Evolutionary conservation across 139 green algal genomes (phyloP).

Genomic region (Trebouxia sp.): DNA sequence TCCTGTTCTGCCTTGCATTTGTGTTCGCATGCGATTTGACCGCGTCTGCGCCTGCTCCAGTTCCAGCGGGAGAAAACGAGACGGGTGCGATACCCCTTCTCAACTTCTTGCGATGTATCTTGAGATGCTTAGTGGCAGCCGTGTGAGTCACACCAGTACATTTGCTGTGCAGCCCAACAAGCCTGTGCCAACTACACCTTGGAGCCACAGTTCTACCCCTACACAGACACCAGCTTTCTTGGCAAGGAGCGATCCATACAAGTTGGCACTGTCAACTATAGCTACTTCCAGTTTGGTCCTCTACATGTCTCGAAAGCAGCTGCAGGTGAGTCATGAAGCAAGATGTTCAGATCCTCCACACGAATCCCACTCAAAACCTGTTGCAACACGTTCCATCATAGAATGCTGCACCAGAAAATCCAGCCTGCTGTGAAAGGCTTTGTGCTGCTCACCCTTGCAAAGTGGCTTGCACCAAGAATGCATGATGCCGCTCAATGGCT

Average conservation of each 20-base stretch:
- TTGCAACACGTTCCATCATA: too few species aligned
- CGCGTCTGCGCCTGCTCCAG: not conserved
- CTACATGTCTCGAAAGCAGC: not conserved
- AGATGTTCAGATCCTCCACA: not conserved
- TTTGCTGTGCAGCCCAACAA: not conserved
- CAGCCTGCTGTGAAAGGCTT: too few species aligned
- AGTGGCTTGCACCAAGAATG: too few species aligned
- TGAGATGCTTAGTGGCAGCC: not conserved
- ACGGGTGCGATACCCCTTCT: not conserved
- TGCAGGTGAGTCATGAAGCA: not conserved
- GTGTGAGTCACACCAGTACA: not conserved
- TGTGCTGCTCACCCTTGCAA: too few species aligned
- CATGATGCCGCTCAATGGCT: too few species aligned
- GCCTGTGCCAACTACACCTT: not conserved
- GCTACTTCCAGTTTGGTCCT: slow-evolving; percentile 20
- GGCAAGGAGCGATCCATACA: not conserved
- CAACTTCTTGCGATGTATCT: not conserved
- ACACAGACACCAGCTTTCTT: not conserved
- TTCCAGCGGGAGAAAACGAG: not conserved
- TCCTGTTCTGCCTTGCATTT: too few species aligned
- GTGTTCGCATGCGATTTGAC: not conserved
- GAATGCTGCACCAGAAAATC: too few species aligned
- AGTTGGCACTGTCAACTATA: slow-evolving; percentile 3
- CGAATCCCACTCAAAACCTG: too few species aligned
- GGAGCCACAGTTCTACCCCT: not conserved